Percentiles rank a stretch among this genome's conserved stretches.
These are phyloP conservation scores for Ophiostoma sp. DNA, from an alignment of 2,329 filamentous ascomycete genomes.

Conservation along the genomic window DNA sequence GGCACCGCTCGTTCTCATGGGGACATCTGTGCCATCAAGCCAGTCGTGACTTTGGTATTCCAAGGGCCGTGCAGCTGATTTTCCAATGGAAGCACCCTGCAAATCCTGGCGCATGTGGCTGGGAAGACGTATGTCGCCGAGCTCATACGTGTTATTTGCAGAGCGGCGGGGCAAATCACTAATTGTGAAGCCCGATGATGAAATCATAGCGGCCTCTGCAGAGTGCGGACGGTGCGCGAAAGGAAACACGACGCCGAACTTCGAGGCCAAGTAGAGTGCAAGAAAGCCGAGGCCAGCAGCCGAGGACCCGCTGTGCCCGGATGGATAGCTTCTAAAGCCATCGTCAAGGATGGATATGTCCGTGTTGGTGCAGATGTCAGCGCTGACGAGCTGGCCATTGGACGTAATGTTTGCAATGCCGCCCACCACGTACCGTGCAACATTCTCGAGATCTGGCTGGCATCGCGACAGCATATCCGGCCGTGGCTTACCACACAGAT, in stretches of 20 bases:
- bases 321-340: constrained; percentile 80
- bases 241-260: constrained; percentile 69
- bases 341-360: constrained; percentile 61
- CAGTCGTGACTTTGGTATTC: constrained; percentile 24
- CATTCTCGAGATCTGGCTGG: constrained; percentile 62
- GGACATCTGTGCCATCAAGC: constrained; percentile 35
- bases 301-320: constrained; percentile 68
- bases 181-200: constrained; percentile 69
- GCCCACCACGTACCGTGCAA: constrained; percentile 57
- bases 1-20: constrained; percentile 66
- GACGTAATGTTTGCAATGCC: constrained; percentile 49
- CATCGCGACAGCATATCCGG: constrained; percentile 63
- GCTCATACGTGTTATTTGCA: constrained; percentile 31
- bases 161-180: constrained; percentile 42
- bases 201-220: constrained; percentile 45
- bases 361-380: constrained; percentile 65
- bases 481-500: constrained; percentile 72
- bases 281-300: constrained; percentile 80
- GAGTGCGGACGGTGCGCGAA: constrained; percentile 53
- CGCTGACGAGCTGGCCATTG: constrained; percentile 65
- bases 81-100: neutral
- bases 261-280: constrained; percentile 78
- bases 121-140: constrained; percentile 32
- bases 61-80: neutral
- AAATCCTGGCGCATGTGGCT: neutral